phyloP scores from a whole-genome alignment of 352 stramenopile species.

The Globisporangium cystogenes region DNA sequence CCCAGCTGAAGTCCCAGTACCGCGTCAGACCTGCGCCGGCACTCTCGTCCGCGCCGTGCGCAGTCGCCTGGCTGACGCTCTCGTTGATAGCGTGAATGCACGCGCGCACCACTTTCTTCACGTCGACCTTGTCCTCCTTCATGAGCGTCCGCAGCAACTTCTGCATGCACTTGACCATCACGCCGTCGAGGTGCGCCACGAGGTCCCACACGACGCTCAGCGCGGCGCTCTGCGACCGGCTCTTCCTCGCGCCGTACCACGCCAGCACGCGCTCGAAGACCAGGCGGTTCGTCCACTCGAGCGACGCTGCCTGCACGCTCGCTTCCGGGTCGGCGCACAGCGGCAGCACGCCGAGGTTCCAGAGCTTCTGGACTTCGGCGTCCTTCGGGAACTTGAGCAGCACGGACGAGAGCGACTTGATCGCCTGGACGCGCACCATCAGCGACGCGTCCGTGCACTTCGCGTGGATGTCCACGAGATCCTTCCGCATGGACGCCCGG shows the following conservation, averaged over 20 bases:
- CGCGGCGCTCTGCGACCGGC: slow-evolving; percentile 18
- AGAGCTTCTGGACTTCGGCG: slow-evolving; percentile 69
- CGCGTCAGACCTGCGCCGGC: slow-evolving; percentile 28
- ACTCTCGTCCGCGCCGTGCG: slow-evolving; percentile 27
- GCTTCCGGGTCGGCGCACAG: slow-evolving; percentile 76
- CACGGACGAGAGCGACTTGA: slow-evolving; percentile 76
- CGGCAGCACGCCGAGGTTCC: slow-evolving; percentile 80
- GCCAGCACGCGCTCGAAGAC: slow-evolving; percentile 63
- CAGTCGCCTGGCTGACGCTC: slow-evolving; percentile 30
- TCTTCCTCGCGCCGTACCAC: slow-evolving; percentile 46
- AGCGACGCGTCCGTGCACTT: slow-evolving; percentile 73
- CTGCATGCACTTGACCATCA: slow-evolving; percentile 71
- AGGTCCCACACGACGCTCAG: slow-evolving; percentile 53
- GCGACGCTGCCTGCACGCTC: slow-evolving; percentile 56
- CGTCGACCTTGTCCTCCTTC: slow-evolving; percentile 53
- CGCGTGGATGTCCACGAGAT: slow-evolving; percentile 74
- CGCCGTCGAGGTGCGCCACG: slow-evolving; percentile 65
- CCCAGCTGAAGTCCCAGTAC: slow-evolving; percentile 83
- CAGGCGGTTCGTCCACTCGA: slow-evolving; percentile 50
- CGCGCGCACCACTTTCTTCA: slow-evolving; percentile 46
- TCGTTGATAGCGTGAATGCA: slow-evolving; percentile 63
- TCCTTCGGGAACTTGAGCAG: slow-evolving; percentile 67
- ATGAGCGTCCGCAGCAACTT: slow-evolving; percentile 66
- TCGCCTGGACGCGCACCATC: slow-evolving; percentile 72
- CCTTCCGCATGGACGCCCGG: slow-evolving; percentile 44